Evolutionary conservation across 2,329 filamentous ascomycete species (phyloP).

Genomic region (Cladophialophora bantiana): DNA sequence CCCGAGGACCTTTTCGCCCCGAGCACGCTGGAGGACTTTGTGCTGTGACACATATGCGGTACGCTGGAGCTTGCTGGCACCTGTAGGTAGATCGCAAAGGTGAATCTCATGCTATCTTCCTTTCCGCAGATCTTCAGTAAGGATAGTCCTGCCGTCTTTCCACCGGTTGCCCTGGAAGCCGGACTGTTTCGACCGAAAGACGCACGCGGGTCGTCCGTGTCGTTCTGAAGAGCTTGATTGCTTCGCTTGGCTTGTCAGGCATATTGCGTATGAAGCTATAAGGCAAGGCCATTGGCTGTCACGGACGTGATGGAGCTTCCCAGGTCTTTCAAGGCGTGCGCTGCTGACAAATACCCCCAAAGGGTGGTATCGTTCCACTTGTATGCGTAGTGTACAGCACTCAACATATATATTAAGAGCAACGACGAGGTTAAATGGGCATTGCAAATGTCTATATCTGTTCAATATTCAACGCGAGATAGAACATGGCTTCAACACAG

Average conservation of each 20-base stretch:
- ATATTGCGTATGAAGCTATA: not conserved
- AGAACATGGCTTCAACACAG: not conserved
- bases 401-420: not conserved
- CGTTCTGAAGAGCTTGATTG: not conserved
- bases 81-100: not conserved
- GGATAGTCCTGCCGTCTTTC: not conserved
- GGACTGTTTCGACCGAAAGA: slow-evolving; percentile 3
- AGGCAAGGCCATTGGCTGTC: not conserved
- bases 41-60: slow-evolving; percentile 2
- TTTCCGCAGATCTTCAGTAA: not conserved
- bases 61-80: not conserved
- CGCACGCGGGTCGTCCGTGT: not conserved
- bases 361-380: not conserved
- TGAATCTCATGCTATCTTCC: not conserved
- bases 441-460: not conserved
- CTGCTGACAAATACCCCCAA: not conserved
- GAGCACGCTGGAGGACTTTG: slow-evolving; percentile 19
- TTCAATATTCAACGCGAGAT: not conserved
- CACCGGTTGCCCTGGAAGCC: not conserved
- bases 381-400: not conserved
- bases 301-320: not conserved
- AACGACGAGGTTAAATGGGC: not conserved
- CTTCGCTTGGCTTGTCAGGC: not conserved
- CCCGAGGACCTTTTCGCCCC: slow-evolving; percentile 31
- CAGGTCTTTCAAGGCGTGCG: not conserved